Conservation (phyloP, 1,284 basidiomycete genomes). For the Tilletia horrida region DNA sequence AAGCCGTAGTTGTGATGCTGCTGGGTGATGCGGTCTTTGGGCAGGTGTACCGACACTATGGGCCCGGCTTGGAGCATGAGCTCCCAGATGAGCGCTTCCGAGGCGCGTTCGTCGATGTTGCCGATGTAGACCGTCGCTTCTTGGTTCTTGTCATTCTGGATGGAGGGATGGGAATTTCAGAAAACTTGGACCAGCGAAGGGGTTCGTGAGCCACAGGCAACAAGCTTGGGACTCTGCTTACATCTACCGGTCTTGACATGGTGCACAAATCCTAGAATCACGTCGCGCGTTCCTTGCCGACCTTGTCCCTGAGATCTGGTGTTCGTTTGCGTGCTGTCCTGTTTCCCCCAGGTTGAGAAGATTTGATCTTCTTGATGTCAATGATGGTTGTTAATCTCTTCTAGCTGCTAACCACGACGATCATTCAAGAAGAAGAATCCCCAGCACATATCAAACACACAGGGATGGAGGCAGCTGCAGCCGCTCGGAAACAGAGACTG, state of each 20-base stretch:
- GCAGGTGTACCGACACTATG: slow-evolving; percentile 77
- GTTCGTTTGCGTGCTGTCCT: neutral
- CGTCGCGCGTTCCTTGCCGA: neutral
- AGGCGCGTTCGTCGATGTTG: slow-evolving; percentile 90
- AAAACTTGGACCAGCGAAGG: too few species aligned
- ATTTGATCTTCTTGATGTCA: neutral
- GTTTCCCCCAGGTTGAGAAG: neutral
- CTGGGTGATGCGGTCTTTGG: slow-evolving; percentile 98
- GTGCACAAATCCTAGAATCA: neutral
- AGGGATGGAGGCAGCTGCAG: slow-evolving; percentile 69
- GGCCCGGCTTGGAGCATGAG: slow-evolving; percentile 97
- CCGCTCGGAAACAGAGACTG: slow-evolving; percentile 80
- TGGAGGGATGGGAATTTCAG: too few species aligned
- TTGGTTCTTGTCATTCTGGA: slow-evolving; percentile 35
- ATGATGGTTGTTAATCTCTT: too few species aligned
- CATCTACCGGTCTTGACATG: slow-evolving; percentile 14
- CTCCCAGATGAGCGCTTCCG: slow-evolving; percentile 94
- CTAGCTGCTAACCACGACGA: too few species aligned
- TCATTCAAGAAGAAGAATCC: too few species aligned
- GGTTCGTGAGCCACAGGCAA: too few species aligned
- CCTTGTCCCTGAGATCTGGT: neutral
- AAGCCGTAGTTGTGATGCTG: slow-evolving; percentile 98
- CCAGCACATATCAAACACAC: neutral
- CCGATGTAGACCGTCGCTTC: slow-evolving; percentile 61
- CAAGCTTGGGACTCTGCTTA: neutral